Conservation (phyloP, 257 asterid species). For the Fraxinus americana region DNA sequence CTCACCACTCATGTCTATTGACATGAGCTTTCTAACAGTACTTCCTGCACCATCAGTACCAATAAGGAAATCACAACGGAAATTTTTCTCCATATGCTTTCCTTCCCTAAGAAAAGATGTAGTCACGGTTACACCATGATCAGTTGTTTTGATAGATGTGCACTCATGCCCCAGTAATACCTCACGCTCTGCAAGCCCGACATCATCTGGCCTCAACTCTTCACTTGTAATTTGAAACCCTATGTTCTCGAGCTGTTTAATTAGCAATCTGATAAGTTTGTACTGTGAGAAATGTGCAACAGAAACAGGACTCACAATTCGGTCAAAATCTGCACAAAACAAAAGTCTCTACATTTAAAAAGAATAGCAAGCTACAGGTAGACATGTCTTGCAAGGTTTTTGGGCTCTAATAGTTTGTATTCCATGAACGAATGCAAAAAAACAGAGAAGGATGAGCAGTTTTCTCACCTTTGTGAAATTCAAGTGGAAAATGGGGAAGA, state of each 20-base stretch:
- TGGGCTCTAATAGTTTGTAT: not conserved
- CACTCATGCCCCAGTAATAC: constrained; percentile 86
- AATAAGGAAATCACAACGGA: constrained; percentile 68
- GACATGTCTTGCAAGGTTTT: constrained; percentile 8
- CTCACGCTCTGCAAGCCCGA: constrained; percentile 39
- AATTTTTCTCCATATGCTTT: constrained; percentile 38
- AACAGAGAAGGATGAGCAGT: not conserved
- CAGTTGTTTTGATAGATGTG: constrained; percentile 44
- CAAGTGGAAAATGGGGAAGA: constrained; percentile 9
- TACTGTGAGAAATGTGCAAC: constrained; percentile 98
- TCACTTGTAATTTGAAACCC: constrained; percentile 47
- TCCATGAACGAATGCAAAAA: not conserved
- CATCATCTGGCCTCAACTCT: constrained; percentile 28
- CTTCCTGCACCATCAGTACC: constrained; percentile 96
- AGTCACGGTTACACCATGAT: constrained; percentile 57
- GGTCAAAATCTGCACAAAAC: constrained; percentile 74
- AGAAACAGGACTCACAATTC: constrained; percentile 75
- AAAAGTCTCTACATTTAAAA: constrained; percentile 23
- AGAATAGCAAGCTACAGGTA: constrained; percentile 17
- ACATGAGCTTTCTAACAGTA: constrained; percentile 69
- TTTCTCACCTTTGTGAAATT: not conserved
- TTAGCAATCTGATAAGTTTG: constrained; percentile 66
- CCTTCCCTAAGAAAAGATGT: constrained; percentile 52
- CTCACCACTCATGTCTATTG: constrained; percentile 76
- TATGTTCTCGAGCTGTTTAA: constrained; percentile 62